Conservation (phyloP, 306 rosid species). For the Rubus idaeus region DNA sequence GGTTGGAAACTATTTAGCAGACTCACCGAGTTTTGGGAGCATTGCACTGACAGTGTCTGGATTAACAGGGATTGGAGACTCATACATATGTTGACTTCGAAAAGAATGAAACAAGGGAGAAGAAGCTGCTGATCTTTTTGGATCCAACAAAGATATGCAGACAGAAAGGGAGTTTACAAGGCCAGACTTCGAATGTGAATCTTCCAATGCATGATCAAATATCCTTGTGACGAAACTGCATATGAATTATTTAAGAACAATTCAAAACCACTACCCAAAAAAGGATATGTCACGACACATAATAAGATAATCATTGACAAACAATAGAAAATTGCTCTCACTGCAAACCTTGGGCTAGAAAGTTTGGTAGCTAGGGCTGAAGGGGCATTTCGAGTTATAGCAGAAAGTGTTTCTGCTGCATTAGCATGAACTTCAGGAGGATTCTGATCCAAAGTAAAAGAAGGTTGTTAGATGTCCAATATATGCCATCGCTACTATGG, state of each 20-base stretch:
- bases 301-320: neutral
- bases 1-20: neutral
- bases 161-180: slow-evolving; percentile 90
- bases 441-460: slow-evolving; percentile 55
- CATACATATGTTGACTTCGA: slow-evolving; percentile 86
- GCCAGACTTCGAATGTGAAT: slow-evolving; percentile 72
- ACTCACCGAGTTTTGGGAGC: slow-evolving; percentile 85
- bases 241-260: slow-evolving; percentile 6
- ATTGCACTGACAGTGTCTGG: slow-evolving; percentile 82
- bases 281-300: neutral
- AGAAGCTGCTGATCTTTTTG: slow-evolving; percentile 64
- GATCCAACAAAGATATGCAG: slow-evolving; percentile 95
- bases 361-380: slow-evolving; percentile 87
- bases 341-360: slow-evolving; percentile 87
- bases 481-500: neutral
- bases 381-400: slow-evolving; percentile 82
- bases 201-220: slow-evolving; percentile 87
- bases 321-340: slow-evolving; percentile 6
- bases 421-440: slow-evolving; percentile 94
- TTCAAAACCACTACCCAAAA: slow-evolving; percentile 13
- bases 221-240: slow-evolving; percentile 85
- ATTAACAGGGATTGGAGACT: slow-evolving; percentile 69
- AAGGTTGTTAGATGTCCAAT: slow-evolving; percentile 26
- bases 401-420: slow-evolving; percentile 88
- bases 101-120: slow-evolving; percentile 82